Conservation (phyloP, 805 yeast species). For the Hanseniaspora lachancei region DNA sequence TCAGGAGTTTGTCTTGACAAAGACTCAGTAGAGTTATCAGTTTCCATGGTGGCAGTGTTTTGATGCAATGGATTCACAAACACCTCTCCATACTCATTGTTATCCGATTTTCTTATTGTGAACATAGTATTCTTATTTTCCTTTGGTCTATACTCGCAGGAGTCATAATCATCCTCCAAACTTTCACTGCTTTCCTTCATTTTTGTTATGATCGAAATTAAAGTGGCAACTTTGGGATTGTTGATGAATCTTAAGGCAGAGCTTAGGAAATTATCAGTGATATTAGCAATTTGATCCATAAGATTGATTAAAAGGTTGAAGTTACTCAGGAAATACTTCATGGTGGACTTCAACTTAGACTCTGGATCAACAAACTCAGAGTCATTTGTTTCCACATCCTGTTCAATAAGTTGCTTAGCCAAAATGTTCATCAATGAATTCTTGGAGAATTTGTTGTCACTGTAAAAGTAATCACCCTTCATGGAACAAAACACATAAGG, state of each 20-base stretch:
- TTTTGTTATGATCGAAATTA: slow-evolving; percentile 25
- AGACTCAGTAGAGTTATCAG: background rate
- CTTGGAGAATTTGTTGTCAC: background rate
- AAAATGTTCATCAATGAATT: slow-evolving; percentile 22
- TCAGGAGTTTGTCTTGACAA: background rate
- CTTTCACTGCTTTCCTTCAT: slow-evolving; percentile 30
- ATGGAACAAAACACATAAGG: slow-evolving; percentile 61
- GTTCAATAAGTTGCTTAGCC: slow-evolving; percentile 34
- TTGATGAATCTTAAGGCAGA: slow-evolving; percentile 71
- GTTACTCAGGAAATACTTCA: slow-evolving; percentile 25
- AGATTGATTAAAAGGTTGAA: slow-evolving; percentile 28
- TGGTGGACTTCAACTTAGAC: slow-evolving; percentile 23
- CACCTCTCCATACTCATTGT: slow-evolving; percentile 7
- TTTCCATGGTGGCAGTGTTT: background rate
- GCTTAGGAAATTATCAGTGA: slow-evolving; percentile 54
- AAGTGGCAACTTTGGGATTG: slow-evolving; percentile 50
- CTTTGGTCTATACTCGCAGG: background rate
- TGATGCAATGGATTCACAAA: background rate
- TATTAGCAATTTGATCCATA: slow-evolving; percentile 51
- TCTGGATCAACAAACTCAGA: slow-evolving; percentile 27
- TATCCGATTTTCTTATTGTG: slow-evolving; percentile 6
- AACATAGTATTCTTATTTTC: slow-evolving; percentile 6
- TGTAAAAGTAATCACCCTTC: slow-evolving; percentile 34
- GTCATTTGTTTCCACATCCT: slow-evolving; percentile 33
- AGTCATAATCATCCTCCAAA: slow-evolving; percentile 12